Evolutionary conservation across 2,329 filamentous ascomycete species (phyloP), one percentile per base, ranked within the genome.

Genomic region (Epichloe baconii): DNA sequence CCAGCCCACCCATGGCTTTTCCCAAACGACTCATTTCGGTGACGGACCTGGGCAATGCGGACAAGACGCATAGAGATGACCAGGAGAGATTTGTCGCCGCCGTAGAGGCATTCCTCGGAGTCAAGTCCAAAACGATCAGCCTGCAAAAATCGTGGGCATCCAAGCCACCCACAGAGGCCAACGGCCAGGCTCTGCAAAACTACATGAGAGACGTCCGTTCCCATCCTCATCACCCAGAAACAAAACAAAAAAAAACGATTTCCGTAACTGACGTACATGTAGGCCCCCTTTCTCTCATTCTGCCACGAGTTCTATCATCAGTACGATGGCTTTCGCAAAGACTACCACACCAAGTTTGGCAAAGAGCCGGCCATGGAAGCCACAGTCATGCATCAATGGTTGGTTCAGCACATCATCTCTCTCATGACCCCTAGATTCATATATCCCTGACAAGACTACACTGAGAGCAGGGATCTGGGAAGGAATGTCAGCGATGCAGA

Each of bases 271-370:
- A 48, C 37, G 14, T 1, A 10, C 17, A 19, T 4, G 12, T 17
- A 69, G 65, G 60, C 60, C 3, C 3, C 62, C 1, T 67, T 65
- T 34, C 51, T 53, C 2, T 58, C 58, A 1, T 64, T 63, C 48
- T 66, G 63, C 48, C 63, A 64, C 54, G 64, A 65, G 7, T 67
- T 65, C 48, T 66, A 62, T 48, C 57, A 63, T 41, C 49, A 56
- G 5, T 67, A 64, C 49, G 55, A 60, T 15, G 43, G 49, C 0
- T 69, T 69, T 31, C 56, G 60, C 21, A 26, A 52, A 1, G 53
- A 54, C 1, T 69, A 64, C 36, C 37, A 42, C 11, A 31, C 56
- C 31, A 58, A 56, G 19, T 62, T 63, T 36, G 53, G 57, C 4
- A 54, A 48, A 3, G 44, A 56, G 34, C 59, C 65, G 0, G 66